A percentile compares a stretch with the other conserved stretches of the same genome.
Conservation (phyloP, 257 asterid species). For the Solanum habrochaites region DNA sequence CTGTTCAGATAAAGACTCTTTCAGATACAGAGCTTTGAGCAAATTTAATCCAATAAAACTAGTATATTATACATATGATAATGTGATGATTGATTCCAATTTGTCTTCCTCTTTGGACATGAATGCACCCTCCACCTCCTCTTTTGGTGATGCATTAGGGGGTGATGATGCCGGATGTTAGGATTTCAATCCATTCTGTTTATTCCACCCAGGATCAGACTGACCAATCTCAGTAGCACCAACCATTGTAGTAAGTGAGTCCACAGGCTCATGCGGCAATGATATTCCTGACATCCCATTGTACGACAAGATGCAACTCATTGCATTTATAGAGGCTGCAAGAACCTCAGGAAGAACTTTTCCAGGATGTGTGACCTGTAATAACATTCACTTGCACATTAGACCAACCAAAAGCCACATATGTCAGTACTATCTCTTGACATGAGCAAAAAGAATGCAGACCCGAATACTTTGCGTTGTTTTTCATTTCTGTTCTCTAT, state of each 20-base stretch:
- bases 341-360: constrained; percentile 55
- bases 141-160: constrained; percentile 4
- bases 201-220: constrained; percentile 1
- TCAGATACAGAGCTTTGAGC: neutral
- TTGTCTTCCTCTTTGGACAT: neutral
- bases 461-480: neutral
- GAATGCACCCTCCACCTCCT: neutral
- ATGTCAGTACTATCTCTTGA: neutral
- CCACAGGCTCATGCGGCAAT: constrained; percentile 24
- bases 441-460: neutral
- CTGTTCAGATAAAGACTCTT: neutral
- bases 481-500: neutral
- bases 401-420: neutral
- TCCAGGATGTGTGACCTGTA: constrained; percentile 51
- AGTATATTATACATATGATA: neutral
- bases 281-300: constrained; percentile 59
- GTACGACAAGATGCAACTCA: constrained; percentile 45
- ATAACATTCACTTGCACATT: neutral
- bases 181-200: constrained; percentile 3
- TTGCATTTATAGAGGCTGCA: constrained; percentile 44
- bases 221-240: constrained; percentile 31
- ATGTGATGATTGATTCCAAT: neutral
- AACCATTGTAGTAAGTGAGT: constrained; percentile 25
- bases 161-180: neutral
- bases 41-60: neutral